Conservation (phyloP, 2,329 filamentous ascomycete species). For the Aspergillus pseudoviridinutans region DNA sequence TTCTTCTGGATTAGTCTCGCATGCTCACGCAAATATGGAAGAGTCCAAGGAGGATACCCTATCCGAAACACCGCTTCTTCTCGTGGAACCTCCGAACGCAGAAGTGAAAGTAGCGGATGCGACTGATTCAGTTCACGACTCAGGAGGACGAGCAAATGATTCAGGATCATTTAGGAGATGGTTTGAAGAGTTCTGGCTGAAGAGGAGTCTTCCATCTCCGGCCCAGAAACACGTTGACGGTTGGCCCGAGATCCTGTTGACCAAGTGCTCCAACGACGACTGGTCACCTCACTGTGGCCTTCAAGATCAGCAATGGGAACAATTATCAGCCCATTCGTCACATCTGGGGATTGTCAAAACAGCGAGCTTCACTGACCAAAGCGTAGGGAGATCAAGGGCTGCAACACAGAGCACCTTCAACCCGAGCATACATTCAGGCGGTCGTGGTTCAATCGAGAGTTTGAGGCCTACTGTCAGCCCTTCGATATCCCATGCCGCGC, state of each 20-base stretch:
- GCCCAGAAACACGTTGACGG: constrained; percentile 32
- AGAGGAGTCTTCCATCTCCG: constrained; percentile 18
- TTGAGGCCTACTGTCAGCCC: constrained; percentile 43
- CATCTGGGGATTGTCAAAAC: constrained; percentile 80
- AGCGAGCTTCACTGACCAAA: constrained; percentile 71
- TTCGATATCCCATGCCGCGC: constrained; percentile 63
- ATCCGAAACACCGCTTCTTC: not conserved
- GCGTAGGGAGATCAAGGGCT: constrained; percentile 59
- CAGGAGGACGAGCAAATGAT: not conserved
- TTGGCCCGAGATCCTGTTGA: constrained; percentile 29
- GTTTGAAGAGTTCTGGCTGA: constrained; percentile 35
- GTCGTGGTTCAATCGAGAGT: constrained; percentile 60
- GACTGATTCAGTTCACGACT: not conserved
- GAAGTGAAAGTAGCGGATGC: constrained; percentile 3
- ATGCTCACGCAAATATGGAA: constrained; percentile 7
- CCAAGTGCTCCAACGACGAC: constrained; percentile 10
- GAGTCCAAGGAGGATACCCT: constrained; percentile 7
- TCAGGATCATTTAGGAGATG: constrained; percentile 34
- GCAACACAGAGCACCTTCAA: constrained; percentile 57
- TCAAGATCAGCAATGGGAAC: constrained; percentile 48
- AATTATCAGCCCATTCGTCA: constrained; percentile 71
- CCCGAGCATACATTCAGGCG: constrained; percentile 57
- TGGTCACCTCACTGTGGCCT: constrained; percentile 17
- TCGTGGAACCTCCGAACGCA: constrained; percentile 1
- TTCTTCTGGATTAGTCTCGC: not conserved